Percentiles rank a stretch among this genome's conserved stretches.
These are phyloP conservation scores for Vigna mungo DNA, from an alignment of 306 rosid species.

Conservation along the genomic window DNA sequence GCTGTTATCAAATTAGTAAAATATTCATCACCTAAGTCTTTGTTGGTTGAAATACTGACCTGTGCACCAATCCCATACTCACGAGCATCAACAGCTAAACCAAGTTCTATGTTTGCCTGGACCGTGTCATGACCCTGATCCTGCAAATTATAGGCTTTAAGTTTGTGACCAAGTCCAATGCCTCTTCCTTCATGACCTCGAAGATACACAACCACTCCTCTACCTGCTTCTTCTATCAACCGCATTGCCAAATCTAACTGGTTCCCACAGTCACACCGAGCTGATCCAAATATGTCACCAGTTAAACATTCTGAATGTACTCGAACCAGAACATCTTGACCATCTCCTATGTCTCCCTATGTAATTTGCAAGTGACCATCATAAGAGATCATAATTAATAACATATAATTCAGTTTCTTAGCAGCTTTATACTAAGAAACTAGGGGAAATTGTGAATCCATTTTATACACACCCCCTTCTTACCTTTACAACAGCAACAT, in stretches of 20 bases:
- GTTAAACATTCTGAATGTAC: slow-evolving; percentile 95
- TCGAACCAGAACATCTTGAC: slow-evolving; percentile 76
- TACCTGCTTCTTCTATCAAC: slow-evolving; percentile 72
- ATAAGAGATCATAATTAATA: not conserved
- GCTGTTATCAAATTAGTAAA: too few species aligned
- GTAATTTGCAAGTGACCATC: not conserved
- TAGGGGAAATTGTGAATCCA: too few species aligned
- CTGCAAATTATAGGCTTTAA: slow-evolving; percentile 80
- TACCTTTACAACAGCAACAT: slow-evolving; percentile 82
- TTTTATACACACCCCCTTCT: not conserved
- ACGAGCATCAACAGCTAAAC: slow-evolving; percentile 81
- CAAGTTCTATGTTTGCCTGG: slow-evolving; percentile 84
- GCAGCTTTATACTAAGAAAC: not conserved
- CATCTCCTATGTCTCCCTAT: slow-evolving; percentile 79
- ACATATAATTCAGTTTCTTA: not conserved
- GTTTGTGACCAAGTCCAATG: slow-evolving; percentile 87
- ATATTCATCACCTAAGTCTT: not conserved
- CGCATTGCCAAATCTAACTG: slow-evolving; percentile 88
- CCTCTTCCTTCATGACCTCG: slow-evolving; percentile 98
- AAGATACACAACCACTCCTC: slow-evolving; percentile 83
- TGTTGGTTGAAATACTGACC: slow-evolving; percentile 44
- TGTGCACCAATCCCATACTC: slow-evolving; percentile 92
- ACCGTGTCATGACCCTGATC: slow-evolving; percentile 90
- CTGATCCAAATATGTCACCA: slow-evolving; percentile 88
- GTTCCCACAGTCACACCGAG: slow-evolving; percentile 88